phyloP scores from a whole-genome alignment of 768 basidiomycete species.

The Boletus huronensis region DNA sequence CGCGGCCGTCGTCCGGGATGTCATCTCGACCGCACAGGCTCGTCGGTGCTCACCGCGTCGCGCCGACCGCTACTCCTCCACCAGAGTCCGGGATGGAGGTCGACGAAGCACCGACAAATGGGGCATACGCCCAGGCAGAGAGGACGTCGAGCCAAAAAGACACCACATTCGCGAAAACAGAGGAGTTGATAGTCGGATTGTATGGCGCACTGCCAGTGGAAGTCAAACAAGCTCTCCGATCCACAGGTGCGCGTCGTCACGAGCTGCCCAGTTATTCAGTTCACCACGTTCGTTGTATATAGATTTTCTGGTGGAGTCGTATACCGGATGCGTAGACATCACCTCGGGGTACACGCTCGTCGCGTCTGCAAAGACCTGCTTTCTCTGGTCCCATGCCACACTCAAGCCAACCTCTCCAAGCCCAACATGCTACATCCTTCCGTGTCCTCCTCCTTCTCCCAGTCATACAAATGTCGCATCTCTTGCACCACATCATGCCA shows the following conservation, averaged over 20 bases:
- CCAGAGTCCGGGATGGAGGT: conserved; percentile 62
- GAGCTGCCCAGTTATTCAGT: background rate
- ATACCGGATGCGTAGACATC: conserved; percentile 68
- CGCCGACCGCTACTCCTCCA: conserved; percentile 20
- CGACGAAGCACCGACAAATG: conserved; percentile 48
- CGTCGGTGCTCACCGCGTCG: conserved; percentile 24
- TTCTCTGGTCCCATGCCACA: conserved; percentile 80
- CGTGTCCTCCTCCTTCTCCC: conserved; percentile 53
- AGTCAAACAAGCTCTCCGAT: conserved; percentile 66
- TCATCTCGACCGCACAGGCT: conserved; percentile 27
- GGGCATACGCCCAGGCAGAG: conserved; percentile 39
- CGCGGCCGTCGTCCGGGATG: conserved; percentile 23
- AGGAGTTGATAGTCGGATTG: conserved; percentile 63
- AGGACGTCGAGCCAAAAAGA: conserved; percentile 31
- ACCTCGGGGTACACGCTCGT: conserved; percentile 72
- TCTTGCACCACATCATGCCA: conserved; percentile 45
- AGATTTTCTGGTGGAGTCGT: conserved; percentile 70
- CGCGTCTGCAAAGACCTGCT: conserved; percentile 68
- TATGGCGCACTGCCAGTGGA: conserved; percentile 71
- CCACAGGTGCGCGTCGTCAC: conserved; percentile 46
- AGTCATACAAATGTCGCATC: conserved; percentile 46
- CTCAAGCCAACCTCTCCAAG: conserved; percentile 52
- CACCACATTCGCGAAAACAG: conserved; percentile 64
- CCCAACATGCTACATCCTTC: conserved; percentile 81
- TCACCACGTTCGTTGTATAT: background rate